Base-by-base conservation (phyloP, 306 rosid genomes). In the Canavalia ensiformis region DNA sequence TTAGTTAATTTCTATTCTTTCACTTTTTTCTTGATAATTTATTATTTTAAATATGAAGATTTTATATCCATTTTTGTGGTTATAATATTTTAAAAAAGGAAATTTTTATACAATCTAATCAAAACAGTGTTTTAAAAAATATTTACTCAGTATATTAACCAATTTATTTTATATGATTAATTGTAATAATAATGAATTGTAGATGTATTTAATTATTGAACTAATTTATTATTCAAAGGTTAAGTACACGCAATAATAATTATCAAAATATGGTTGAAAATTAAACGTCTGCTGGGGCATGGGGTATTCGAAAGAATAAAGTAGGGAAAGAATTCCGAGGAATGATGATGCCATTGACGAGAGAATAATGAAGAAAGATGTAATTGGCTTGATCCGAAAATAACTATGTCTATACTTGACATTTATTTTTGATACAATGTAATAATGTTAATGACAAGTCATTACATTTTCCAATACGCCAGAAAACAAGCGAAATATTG, bases 221-320 rank as follows among this genome's bases (percentile, higher is more conserved):
- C 3, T 37, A 37, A 9, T 30, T 28, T 29, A 18, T n/a, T 9
- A 4, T 6, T 4, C 9, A 68, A 28, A 45, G 45, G 9, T 29
- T 68, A 18, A 18, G 25, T 4, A 33, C 2, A 44, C 44, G 31
- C 45, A 8, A 75, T 31, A 12, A 18, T 18, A 18, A 18, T 35
- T 74, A 35, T 34, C 33, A 34, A 41, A 73, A 28, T 41, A 64
- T 63, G 68, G 50, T 66, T 65, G 35, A 33, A 81, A 74, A 67
- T 51, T 18, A 7, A 31, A 41, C 31, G 37, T 64, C 3, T 3
- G 0, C 37, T 51, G 46, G 54, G 18, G 33, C 25, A 2, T 6
- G n/a, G 56, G 59, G 31, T 80, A 51, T 8, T 13, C 49, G 4
- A 81, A 80, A 55, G 41, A 33, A 64, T 56, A 44, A 41, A 41